phyloP scores from a whole-genome alignment of 2,329 filamentous ascomycete genomes.

The Stagonosporopsis chrysanthemi region DNA sequence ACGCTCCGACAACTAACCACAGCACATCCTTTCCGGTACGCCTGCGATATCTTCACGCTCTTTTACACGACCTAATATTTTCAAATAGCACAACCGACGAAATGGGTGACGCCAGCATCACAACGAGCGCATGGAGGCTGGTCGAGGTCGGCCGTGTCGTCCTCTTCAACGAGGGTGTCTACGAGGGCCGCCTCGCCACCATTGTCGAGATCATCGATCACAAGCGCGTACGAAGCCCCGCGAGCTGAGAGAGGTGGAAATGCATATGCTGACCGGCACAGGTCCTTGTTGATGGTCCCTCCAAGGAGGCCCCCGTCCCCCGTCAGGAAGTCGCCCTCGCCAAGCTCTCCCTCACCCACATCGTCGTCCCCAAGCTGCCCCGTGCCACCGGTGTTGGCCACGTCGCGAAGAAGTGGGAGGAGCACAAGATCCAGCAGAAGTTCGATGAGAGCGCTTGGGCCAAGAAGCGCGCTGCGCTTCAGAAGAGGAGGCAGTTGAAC shows the following conservation, averaged over 20 bases:
- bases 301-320: conserved; percentile 79
- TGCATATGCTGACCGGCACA: conserved; percentile 55
- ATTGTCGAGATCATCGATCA: conserved; percentile 99
- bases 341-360: conserved; percentile 85
- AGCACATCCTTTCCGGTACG: conserved; percentile 51
- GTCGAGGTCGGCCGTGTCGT: conserved; percentile 99
- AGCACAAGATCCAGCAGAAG: conserved; percentile 88
- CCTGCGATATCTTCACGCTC: conserved; percentile 35
- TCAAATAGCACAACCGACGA: conserved; percentile 48
- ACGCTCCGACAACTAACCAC: conserved; percentile 33
- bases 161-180: conserved; percentile 84
- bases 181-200: conserved; percentile 83
- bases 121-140: conserved; percentile 73
- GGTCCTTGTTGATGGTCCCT: conserved; percentile 95
- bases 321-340: conserved; percentile 86
- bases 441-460: conserved; percentile 92
- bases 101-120: conserved; percentile 59
- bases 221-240: conserved; percentile 86
- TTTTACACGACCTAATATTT: conserved; percentile 36
- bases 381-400: conserved; percentile 82
- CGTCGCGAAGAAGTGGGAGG: conserved; percentile 90
- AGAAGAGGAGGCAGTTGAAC: conserved; percentile 88
- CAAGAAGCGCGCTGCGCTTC: conserved; percentile 86
- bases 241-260: conserved; percentile 23
- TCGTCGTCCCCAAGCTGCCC: conserved; percentile 86